Evolutionary conservation across 139 green algal genomes (phyloP), one percentile per base, ranked within the genome.

Genomic region (Auxenochlorella pyrenoidosa): DNA sequence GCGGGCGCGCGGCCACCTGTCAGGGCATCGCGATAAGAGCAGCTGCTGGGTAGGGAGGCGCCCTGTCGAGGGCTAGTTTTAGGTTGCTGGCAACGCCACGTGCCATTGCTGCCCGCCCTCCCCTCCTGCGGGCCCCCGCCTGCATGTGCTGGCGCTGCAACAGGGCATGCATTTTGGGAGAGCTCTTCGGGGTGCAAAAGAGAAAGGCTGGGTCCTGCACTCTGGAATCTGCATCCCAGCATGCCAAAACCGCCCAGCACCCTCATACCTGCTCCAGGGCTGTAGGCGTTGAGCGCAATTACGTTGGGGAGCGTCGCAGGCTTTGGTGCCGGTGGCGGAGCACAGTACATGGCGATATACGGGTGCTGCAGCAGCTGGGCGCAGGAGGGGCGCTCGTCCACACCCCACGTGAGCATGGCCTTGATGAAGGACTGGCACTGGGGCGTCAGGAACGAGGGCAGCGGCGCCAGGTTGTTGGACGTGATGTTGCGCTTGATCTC

Each of bases 351-450:
- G 22, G 72, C 63, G 60, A 97, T 86, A 90, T 93, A 96, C 24
- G 94, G 93, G 86, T 97, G 95, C 18, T 89, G 38, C 82, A 96
- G 91, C 78, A 97, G 89, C 82, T 94, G 79, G 16, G 78, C 79
- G 21, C 95, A 95, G 40, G 89, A 92, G 38, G 94, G 94, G 30
- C 95, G 90, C 79, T 92, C 72, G 24, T 85, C 30, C 12, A 92
- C 89, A 58, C 92, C 77, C 63, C 94, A 95, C n/a, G 88, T 90
- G 24, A 98, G 91, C 85, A 96, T 95, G 78, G 75, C 59, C 24
- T 73, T 66, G 51, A 97, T 86, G 63, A 97, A 94, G 79, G 90
- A 82, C 1, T 89, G 66, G 66, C 89, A 93, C 68, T 88, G 77
- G 30, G 77, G 65, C 18, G 77, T 89, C 24, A 95, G 66, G 83